Conservation (phyloP, 306 rosid species). For the Albizia julibrissin region DNA sequence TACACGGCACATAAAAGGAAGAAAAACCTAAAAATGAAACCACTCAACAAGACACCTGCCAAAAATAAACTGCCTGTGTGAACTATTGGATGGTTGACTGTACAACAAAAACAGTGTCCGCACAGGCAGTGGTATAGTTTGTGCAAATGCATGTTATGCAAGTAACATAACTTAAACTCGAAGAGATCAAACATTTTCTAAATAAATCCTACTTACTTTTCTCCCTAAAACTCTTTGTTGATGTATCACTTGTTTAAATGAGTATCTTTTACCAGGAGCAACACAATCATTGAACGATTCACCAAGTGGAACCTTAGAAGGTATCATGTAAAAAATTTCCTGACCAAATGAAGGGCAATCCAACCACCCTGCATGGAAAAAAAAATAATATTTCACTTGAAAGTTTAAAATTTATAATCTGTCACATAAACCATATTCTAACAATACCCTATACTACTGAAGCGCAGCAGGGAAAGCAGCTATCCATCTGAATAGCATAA, state of each 20-base stretch:
- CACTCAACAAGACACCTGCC: neutral
- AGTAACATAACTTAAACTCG: neutral
- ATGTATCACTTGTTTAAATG: constrained; percentile 97
- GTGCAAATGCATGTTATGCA: neutral
- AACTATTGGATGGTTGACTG: neutral
- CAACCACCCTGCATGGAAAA: constrained; percentile 82
- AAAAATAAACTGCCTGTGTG: neutral
- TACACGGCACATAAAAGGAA: neutral
- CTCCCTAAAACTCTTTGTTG: constrained; percentile 90
- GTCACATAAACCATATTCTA: constrained; percentile 17
- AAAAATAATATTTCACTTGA: constrained; percentile 11
- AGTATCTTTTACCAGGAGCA: constrained; percentile 96
- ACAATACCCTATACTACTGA: constrained; percentile 27
- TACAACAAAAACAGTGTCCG: neutral
- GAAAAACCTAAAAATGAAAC: neutral
- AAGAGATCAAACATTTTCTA: neutral
- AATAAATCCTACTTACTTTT: constrained; percentile 60
- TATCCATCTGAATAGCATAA: constrained; percentile 14
- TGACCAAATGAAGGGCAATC: constrained; percentile 87
- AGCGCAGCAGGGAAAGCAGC: constrained; percentile 12
- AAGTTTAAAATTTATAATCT: constrained; percentile 6
- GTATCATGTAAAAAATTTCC: constrained; percentile 79
- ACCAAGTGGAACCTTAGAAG: constrained; percentile 97
- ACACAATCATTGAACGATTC: constrained; percentile 78
- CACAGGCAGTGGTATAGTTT: constrained; percentile 1